Conservation (phyloP, 2,329 filamentous ascomycete species). For the Colletotrichum godetiae region DNA sequence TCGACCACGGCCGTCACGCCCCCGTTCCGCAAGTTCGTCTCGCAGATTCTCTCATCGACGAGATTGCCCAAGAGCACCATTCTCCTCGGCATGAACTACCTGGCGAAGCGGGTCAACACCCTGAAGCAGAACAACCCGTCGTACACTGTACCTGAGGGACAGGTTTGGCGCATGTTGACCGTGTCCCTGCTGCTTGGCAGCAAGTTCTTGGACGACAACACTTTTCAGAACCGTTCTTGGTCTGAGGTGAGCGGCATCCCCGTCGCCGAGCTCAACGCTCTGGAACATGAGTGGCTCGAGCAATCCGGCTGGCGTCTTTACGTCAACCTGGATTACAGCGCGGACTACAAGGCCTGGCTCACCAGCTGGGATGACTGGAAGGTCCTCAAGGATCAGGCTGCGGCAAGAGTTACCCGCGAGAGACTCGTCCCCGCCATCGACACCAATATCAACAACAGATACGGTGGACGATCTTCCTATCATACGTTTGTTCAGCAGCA, state of each 20-base stretch:
- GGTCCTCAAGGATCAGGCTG: constrained; percentile 62
- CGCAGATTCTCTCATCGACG: constrained; percentile 90
- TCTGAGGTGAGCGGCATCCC: constrained; percentile 93
- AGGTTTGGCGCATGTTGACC: constrained; percentile 89
- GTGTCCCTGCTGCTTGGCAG: constrained; percentile 87
- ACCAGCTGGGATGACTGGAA: constrained; percentile 70
- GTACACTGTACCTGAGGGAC: constrained; percentile 71
- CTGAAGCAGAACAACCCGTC: constrained; percentile 65
- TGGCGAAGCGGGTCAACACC: constrained; percentile 84
- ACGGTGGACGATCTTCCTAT: constrained; percentile 50
- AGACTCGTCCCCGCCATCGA: constrained; percentile 55
- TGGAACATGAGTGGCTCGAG: constrained; percentile 89
- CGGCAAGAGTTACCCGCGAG: constrained; percentile 52
- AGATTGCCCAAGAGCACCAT: constrained; percentile 92
- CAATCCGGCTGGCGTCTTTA: constrained; percentile 88
- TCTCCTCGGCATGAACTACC: constrained; percentile 88
- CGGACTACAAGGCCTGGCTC: constrained; percentile 75
- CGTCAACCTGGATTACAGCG: constrained; percentile 82
- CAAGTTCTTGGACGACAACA: constrained; percentile 97
- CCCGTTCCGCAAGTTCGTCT: constrained; percentile 91
- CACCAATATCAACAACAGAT: constrained; percentile 42
- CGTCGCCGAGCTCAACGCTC: constrained; percentile 83
- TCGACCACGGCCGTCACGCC: constrained; percentile 63
- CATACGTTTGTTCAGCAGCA: constrained; percentile 66
- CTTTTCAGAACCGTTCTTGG: constrained; percentile 97